phyloP scores from a whole-genome alignment of 805 yeast species.

The Helenozyma baotianmanensis region DNA sequence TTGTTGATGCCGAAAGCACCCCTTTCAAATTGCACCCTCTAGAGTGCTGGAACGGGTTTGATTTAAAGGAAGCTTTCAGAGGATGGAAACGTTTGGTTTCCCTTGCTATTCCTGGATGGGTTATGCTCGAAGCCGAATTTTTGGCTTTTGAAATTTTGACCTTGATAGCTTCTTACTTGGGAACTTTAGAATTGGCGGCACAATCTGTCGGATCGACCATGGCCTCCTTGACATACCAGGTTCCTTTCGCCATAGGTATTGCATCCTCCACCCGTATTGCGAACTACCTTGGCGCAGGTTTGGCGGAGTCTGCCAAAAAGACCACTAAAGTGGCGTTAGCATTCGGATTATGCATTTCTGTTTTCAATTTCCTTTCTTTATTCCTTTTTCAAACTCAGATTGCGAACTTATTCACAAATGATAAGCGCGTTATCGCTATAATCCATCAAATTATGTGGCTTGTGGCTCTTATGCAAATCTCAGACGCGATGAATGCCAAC shows the following conservation, averaged over 20 bases:
- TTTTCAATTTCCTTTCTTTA: slow-evolving; percentile 28
- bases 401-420: slow-evolving; percentile 52
- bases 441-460: slow-evolving; percentile 54
- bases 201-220: slow-evolving; percentile 45
- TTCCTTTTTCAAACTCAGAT: slow-evolving; percentile 29
- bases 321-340: slow-evolving; percentile 33
- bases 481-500: slow-evolving; percentile 65
- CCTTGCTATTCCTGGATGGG: slow-evolving; percentile 51
- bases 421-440: slow-evolving; percentile 48
- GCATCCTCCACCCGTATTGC: slow-evolving; percentile 57
- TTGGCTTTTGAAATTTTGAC: slow-evolving; percentile 55
- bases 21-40: slow-evolving; percentile 47
- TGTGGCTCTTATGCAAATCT: slow-evolving; percentile 64
- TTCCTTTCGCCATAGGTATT: slow-evolving; percentile 56
- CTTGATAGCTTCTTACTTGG: slow-evolving; percentile 50
- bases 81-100: slow-evolving; percentile 42
- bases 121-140: slow-evolving; percentile 60
- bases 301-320: slow-evolving; percentile 30
- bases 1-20: slow-evolving; percentile 36
- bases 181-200: slow-evolving; percentile 50
- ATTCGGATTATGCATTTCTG: slow-evolving; percentile 33
- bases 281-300: slow-evolving; percentile 49
- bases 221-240: slow-evolving; percentile 44
- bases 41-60: slow-evolving; percentile 45
- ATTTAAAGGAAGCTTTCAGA: slow-evolving; percentile 34